Base-by-base conservation (phyloP, 257 asterid genomes). In the Ilex asprella region DNA sequence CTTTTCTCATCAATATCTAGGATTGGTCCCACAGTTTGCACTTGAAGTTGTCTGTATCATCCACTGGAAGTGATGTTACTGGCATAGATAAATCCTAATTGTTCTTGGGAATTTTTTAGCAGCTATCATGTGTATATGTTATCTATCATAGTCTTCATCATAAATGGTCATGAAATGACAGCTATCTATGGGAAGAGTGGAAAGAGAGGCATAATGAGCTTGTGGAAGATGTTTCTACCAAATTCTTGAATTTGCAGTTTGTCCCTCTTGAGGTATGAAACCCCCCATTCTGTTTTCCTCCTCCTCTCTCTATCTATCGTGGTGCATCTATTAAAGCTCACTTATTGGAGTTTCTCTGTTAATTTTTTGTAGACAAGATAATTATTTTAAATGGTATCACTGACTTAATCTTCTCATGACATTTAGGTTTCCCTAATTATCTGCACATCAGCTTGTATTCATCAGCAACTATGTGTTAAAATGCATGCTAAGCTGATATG, bases 101-200 rank as follows among this genome's bases (percentile, higher is more conserved):
- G 4, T 46, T 46, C 13, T 7, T 46, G 52, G 4, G 3, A 46
- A 46, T 46, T 14, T 14, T 46, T 46, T 14, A 46, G n/a, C n/a
- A 6, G 13, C 52, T 46, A 46, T 46, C 6, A 14, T 46, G 52
- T 46, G 3, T 46, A 14, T 2, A 46, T 46, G n/a, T 7, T 14
- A 10, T 6, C n/a, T 46, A 10, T 11, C 13, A 3, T 14, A 10
- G 52, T 11, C 47, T 2, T 5, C 63, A 52, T 41, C 64, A 39
- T 29, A 70, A 61, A 46, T 70, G 56, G 39, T 73, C 67, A 55
- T 74, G 67, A 68, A 67, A 62, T 60, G 60, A 57, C 89, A 92
- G 99, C 59, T 92, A 86, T 81, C 77, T 92, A 73, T 79, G 70
- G 65, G 91, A 86, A 69, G 97, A 92, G 72, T 92, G 99, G 99